phyloP scores from a whole-genome alignment of 345 rosid genomes.

The Nephelium lappaceum region DNA sequence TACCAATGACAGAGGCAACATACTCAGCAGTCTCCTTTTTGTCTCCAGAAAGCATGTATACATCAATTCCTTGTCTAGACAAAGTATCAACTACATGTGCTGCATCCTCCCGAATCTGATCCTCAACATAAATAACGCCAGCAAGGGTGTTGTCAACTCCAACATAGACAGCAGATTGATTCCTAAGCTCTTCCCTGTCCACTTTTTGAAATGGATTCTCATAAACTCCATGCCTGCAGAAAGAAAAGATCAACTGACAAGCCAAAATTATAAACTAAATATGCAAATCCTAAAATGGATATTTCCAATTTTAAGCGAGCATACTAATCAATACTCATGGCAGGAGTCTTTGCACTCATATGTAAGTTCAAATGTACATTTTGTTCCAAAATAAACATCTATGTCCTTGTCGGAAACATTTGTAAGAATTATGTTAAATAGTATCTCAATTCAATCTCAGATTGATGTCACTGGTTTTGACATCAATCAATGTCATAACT shows the following conservation, averaged over 20 bases:
- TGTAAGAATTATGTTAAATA: not conserved
- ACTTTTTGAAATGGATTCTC: constrained; percentile 43
- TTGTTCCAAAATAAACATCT: not conserved
- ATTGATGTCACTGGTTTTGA: not conserved
- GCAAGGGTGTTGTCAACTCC: constrained; percentile 78
- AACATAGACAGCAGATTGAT: constrained; percentile 80
- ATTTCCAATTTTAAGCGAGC: not conserved
- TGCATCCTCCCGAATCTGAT: constrained; percentile 93
- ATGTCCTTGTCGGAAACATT: not conserved
- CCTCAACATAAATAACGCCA: constrained; percentile 82
- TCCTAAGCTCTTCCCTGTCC: constrained; percentile 52
- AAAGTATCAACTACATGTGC: constrained; percentile 65
- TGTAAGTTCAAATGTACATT: not conserved
- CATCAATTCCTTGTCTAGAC: constrained; percentile 68
- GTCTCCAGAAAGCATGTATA: constrained; percentile 96
- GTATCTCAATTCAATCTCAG: not conserved
- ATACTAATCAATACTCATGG: not conserved
- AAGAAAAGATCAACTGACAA: constrained; percentile 10
- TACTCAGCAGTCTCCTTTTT: constrained; percentile 78
- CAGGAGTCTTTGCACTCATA: not conserved
- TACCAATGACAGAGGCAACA: constrained; percentile 88
- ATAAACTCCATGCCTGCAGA: constrained; percentile 74
- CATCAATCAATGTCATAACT: not conserved
- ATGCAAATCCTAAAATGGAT: not conserved
- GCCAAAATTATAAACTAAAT: constrained; percentile 2